Percentiles rank a stretch among this genome's conserved stretches.
These are phyloP conservation scores for Neonectria neomacrospora DNA, from an alignment of 2,329 filamentous ascomycete genomes.

Conservation along the genomic window DNA sequence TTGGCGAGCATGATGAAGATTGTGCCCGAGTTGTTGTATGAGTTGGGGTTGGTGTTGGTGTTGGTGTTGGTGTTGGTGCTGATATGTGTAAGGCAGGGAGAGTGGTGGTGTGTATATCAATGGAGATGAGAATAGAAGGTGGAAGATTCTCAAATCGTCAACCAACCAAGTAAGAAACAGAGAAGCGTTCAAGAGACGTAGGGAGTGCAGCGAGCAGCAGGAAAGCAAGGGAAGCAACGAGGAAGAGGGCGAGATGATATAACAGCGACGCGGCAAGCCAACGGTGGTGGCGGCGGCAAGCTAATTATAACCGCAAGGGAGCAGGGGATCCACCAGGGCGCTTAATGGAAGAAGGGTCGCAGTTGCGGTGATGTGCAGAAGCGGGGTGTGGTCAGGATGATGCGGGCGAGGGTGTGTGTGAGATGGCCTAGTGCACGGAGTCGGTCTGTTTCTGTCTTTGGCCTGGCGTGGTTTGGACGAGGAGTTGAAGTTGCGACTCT, in stretches of 20 bases:
- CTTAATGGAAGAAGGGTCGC: conserved; percentile 35
- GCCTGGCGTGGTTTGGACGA: not conserved
- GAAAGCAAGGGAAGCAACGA: not conserved
- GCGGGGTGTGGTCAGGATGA: conserved; percentile 22
- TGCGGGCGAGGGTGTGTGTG: conserved; percentile 18
- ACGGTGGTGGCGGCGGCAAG: conserved; percentile 39
- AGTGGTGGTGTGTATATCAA: conserved; percentile 10
- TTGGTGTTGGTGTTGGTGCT: conserved; percentile 5
- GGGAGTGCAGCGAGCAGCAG: not conserved
- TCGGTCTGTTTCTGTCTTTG: not conserved
- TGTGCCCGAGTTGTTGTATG: not conserved
- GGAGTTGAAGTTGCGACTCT: not conserved
- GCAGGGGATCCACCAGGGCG: conserved; percentile 44
- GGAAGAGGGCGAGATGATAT: conserved; percentile 14
- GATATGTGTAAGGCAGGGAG: not conserved
- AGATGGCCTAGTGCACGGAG: not conserved
- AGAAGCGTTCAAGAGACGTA: conserved; percentile 1
- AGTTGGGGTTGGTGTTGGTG: conserved; percentile 20
- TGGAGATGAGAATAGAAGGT: conserved; percentile 27
- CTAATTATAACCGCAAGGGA: conserved; percentile 45
- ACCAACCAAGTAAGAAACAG: conserved; percentile 22
- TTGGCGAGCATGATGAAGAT: conserved; percentile 48
- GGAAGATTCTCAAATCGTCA: conserved; percentile 16
- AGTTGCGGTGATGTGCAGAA: conserved; percentile 35
- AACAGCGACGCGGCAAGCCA: conserved; percentile 21